A percentile compares a stretch with the other conserved stretches of the same genome.
Evolutionary conservation across 306 rosid genomes (phyloP).

Genomic region (Cicer pinnatifidum): DNA sequence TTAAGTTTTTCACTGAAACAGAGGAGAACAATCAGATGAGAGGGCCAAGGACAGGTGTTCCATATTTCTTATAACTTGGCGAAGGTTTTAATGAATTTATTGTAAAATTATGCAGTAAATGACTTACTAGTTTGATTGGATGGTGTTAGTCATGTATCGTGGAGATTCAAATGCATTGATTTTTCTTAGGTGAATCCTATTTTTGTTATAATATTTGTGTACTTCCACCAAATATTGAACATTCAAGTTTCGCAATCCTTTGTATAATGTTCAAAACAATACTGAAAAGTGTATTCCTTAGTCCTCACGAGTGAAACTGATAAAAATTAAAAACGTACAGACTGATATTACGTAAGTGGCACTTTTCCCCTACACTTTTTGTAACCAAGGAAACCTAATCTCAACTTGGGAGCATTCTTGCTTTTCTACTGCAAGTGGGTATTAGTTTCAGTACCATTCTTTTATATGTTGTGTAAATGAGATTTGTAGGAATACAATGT

Average conservation of each 20-base stretch:
- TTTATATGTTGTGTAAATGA: background rate
- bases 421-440: background rate
- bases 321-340: background rate
- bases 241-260: conserved; percentile 15
- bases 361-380: background rate
- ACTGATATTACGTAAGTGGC: background rate
- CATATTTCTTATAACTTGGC: conserved; percentile 80
- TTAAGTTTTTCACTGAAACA: conserved; percentile 94
- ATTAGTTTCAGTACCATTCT: background rate
- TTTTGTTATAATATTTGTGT: conserved; percentile 42
- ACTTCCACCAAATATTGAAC: background rate
- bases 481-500: background rate
- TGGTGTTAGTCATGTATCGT: conserved; percentile 52
- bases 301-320: background rate
- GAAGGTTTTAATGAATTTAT: conserved; percentile 48
- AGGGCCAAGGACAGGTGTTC: conserved; percentile 96
- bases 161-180: conserved; percentile 42
- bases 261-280: conserved; percentile 16
- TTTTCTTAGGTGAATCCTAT: conserved; percentile 51
- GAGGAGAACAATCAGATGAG: conserved; percentile 99
- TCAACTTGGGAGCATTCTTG: background rate
- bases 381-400: background rate
- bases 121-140: conserved; percentile 48
- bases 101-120: conserved; percentile 63
- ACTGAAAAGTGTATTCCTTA: background rate